phyloP scores from a whole-genome alignment of 306 rosid species.

The Trifolium repens region DNA sequence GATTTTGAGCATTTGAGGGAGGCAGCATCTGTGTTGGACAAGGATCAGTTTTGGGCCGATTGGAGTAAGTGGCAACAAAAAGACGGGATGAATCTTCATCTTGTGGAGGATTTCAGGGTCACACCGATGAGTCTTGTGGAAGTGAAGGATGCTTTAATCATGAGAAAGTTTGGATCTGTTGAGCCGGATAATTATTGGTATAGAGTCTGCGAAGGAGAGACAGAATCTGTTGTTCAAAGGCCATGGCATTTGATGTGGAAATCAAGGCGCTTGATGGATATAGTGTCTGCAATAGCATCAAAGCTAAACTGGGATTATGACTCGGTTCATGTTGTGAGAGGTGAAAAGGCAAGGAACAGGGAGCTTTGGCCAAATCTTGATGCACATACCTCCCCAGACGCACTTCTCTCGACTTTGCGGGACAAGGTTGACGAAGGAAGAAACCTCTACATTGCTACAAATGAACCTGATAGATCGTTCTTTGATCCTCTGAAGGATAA shows the following conservation, averaged over 20 bases:
- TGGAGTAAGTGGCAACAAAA: constrained; percentile 85
- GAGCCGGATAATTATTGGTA: constrained; percentile 99
- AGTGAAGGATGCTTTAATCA: constrained; percentile 73
- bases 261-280: constrained; percentile 90
- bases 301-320: constrained; percentile 94
- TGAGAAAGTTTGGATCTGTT: constrained; percentile 88
- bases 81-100: constrained; percentile 69
- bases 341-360: constrained; percentile 87
- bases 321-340: constrained; percentile 89
- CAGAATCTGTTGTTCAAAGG: constrained; percentile 83
- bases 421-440: constrained; percentile 86
- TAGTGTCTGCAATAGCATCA: constrained; percentile 83
- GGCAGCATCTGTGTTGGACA: constrained; percentile 86
- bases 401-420: constrained; percentile 72
- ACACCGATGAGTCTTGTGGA: constrained; percentile 86
- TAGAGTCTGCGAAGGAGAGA: constrained; percentile 97
- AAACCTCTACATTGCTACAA: constrained; percentile 84
- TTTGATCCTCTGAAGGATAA: constrained; percentile 89
- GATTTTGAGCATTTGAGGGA: constrained; percentile 97
- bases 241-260: constrained; percentile 98
- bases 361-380: constrained; percentile 98
- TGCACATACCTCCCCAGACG: constrained; percentile 78
- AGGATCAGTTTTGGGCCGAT: constrained; percentile 88
- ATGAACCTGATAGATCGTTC: constrained; percentile 75
- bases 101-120: constrained; percentile 79